Base-by-base conservation (phyloP, 371 early-diverging fungal genomes). In the Blastocladiella emersonii region DNA sequence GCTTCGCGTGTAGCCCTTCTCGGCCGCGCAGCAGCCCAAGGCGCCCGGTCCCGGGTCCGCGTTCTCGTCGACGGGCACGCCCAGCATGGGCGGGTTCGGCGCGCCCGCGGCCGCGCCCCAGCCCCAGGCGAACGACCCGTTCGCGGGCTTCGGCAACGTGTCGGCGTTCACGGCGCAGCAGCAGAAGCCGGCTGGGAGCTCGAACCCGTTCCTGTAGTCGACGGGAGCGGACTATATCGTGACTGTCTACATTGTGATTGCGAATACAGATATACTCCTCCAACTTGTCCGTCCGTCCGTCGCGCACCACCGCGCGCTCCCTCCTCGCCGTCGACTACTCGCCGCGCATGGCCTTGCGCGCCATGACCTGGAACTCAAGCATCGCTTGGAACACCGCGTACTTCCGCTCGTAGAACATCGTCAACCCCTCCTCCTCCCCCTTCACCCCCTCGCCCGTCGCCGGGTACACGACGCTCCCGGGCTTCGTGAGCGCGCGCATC, bases 331-430 rank as follows among this genome's bases (percentile, higher is more conserved):
- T n/a, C n/a, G n/a, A n/a, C n/a, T n/a, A n/a, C n/a, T n/a, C n/a
- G n/a, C n/a, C n/a, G n/a, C n/a, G n/a, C 83, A 86, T 86, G 17
- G 83, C 76, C 35, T 65, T 51, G 49, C 78, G 73, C 53, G 80
- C 79, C 44, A 75, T 75, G 35, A 73, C 72, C 62, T 86, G 84
- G 35, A 81, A 74, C 57, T 76, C 67, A 27, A 83, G 76, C 80
- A 88, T 77, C 39, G 74, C 76, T 15, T 73, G 62, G 51, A 83
- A 81, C 8, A 85, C 76, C n/a, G 67, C 68, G 63, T 80, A 82
- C 34, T 81, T 82, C 39, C 70, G 68, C 55, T 74, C 72, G 57
- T 85, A 74, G 39, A 79, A 76, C n/a, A 66, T 63, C 19, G 65
- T 61, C n/a, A 74, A 34, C 19, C 70, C 70, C 19, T 63, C 6